Conservation (phyloP, 306 rosid genomes). For the Arachis hypogaea region DNA sequence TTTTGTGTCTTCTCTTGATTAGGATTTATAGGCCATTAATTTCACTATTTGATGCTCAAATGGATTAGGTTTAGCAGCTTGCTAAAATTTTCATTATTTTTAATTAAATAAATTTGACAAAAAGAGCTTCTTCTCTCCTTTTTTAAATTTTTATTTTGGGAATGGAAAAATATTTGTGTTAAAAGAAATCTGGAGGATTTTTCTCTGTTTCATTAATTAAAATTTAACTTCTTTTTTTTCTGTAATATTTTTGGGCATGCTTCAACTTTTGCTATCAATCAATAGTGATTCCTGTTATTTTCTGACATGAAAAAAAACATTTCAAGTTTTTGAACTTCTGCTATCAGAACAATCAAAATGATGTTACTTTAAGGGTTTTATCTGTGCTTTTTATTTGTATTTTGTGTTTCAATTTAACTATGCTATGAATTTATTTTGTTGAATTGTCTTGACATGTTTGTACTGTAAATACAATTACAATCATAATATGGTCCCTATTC, state of each 20-base stretch:
- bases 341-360: not conserved
- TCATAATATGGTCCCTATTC: no score
- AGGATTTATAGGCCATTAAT: no score
- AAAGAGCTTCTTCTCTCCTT: not conserved
- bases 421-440: not conserved
- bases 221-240: not conserved
- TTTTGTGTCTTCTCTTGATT: no score
- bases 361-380: not conserved
- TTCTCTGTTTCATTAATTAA: not conserved
- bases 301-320: not conserved
- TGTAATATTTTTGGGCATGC: no score
- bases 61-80: no score
- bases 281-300: not conserved
- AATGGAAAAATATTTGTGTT: not conserved
- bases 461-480: not conserved
- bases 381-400: not conserved
- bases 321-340: slow-evolving; percentile 18
- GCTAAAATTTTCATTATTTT: no score
- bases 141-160: not conserved
- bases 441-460: not conserved
- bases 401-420: not conserved
- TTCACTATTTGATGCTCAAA: no score
- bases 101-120: not conserved
- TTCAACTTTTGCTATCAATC: no score
- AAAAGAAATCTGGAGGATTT: not conserved